Conservation (phyloP, 352 stramenopile genomes). For the Phytophthora melonis region DNA sequence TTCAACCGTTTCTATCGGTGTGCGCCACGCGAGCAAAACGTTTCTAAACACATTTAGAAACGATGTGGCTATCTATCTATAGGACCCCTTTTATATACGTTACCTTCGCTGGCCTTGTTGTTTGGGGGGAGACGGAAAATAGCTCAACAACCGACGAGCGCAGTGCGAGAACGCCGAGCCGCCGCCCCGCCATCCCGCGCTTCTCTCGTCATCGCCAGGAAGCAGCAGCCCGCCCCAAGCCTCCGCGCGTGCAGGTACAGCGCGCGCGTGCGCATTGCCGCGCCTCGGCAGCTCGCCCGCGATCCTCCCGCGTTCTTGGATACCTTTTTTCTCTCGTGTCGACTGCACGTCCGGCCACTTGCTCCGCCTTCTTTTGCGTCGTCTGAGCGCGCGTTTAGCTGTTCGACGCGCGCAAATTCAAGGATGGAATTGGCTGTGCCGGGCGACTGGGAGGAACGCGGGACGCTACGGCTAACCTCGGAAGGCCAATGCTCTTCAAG, state of each 20-base stretch:
- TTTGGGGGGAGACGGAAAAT: constrained; percentile 42
- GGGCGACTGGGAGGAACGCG: background rate
- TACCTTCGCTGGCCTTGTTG: constrained; percentile 20
- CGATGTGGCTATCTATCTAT: constrained; percentile 21
- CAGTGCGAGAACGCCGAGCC: constrained; percentile 41
- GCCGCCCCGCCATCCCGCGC: constrained; percentile 29
- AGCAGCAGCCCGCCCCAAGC: constrained; percentile 16
- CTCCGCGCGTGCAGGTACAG: constrained; percentile 32
- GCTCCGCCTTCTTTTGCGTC: constrained; percentile 26
- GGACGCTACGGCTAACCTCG: background rate
- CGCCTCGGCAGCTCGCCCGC: background rate
- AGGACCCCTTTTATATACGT: constrained; percentile 42
- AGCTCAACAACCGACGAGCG: constrained; percentile 43
- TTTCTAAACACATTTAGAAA: background rate
- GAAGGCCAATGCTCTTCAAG: constrained; percentile 5
- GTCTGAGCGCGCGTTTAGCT: constrained; percentile 17
- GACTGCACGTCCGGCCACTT: constrained; percentile 6
- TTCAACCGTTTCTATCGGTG: constrained; percentile 23
- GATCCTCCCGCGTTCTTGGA: constrained; percentile 4
- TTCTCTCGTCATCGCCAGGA: constrained; percentile 26
- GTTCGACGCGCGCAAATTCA: constrained; percentile 13
- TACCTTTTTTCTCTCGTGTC: constrained; percentile 27
- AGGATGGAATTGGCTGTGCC: background rate
- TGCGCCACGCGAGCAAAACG: constrained; percentile 1
- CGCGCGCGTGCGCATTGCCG: background rate